Conservation (phyloP, 1,139 yeast species). For the Lodderomyces orthopsilosis region DNA sequence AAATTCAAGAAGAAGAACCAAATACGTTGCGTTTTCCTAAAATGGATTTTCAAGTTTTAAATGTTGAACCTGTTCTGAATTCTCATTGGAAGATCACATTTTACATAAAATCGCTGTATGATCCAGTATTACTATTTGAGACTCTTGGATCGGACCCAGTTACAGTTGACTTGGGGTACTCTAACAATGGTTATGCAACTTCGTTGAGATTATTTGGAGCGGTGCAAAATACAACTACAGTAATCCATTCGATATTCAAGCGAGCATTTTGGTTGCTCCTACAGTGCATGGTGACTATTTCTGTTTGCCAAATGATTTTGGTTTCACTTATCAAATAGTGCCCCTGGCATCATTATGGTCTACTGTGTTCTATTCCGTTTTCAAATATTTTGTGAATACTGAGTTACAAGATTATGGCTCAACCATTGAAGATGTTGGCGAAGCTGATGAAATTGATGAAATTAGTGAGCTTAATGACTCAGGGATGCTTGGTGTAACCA, state of each 20-base stretch:
- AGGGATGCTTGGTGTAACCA: neutral
- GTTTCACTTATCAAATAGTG: constrained; percentile 19
- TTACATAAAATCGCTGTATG: neutral
- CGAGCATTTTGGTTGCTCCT: constrained; percentile 21
- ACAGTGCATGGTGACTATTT: constrained; percentile 19
- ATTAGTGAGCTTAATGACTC: neutral
- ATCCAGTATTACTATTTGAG: neutral
- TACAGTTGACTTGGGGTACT: neutral
- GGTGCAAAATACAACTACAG: neutral
- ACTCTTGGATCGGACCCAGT: neutral
- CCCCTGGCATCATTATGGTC: neutral
- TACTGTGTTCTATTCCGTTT: neutral
- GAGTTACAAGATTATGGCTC: neutral
- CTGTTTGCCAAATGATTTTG: constrained; percentile 31
- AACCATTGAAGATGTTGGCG: neutral
- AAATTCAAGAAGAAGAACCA: neutral
- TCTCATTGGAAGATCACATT: constrained; percentile 2
- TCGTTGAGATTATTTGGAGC: neutral
- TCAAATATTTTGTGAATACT: neutral
- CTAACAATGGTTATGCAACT: neutral
- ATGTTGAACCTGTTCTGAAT: neutral
- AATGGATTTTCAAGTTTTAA: constrained; percentile 1
- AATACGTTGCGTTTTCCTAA: neutral
- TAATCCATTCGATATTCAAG: constrained; percentile 8
- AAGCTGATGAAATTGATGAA: neutral